Base-by-base conservation (phyloP, 345 rosid genomes). In the Ceriops tagal region DNA sequence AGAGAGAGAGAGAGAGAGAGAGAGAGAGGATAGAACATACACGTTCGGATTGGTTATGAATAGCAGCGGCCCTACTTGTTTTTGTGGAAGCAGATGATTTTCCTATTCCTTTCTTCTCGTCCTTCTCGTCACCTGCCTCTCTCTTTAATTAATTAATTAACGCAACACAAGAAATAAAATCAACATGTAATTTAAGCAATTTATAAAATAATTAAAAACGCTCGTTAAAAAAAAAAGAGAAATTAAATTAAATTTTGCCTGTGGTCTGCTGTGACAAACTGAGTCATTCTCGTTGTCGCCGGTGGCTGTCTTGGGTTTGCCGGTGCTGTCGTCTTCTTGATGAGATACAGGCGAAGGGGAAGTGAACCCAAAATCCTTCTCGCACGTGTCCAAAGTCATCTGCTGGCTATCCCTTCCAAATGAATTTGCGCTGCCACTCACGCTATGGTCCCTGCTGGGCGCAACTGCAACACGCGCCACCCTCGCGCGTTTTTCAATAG, bases 1-100 rank as follows among this genome's bases (percentile, higher is more conserved):
- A 18, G 18, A n/a, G 0, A 31, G 47, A 58, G 37, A 57, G 26
- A 66, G 30, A 24, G 55, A 43, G 58, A 22, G 1, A 1, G 26
- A 63, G 19, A n/a, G 37, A 63, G 55, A 65, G 39, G 5, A 57
- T n/a, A 5, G 22, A 52, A 67, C 76, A n/a, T 88, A 93, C 98
- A 20, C 98, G 88, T 84, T 95, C 99, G 53, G 97, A 95, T 75
- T 92, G 99, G 83, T 92, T 95, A 75, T 95, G 99, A 71, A 95
- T 82, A 27, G 93, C 97, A 16, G 97, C 99, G 62, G 99, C 97
- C 64, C 99, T 76, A 73, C 93, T 90, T 77, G 96, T 80, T 75
- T 85, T 92, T 3, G 89, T 92, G 24, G 92, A 90, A 62, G 72
- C 76, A 19, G 95, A 83, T n/a, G 95, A 89, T 78, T 88, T 87